phyloP scores from a whole-genome alignment of 2,329 filamentous ascomycete species.

The Chaetomium sp. region DNA sequence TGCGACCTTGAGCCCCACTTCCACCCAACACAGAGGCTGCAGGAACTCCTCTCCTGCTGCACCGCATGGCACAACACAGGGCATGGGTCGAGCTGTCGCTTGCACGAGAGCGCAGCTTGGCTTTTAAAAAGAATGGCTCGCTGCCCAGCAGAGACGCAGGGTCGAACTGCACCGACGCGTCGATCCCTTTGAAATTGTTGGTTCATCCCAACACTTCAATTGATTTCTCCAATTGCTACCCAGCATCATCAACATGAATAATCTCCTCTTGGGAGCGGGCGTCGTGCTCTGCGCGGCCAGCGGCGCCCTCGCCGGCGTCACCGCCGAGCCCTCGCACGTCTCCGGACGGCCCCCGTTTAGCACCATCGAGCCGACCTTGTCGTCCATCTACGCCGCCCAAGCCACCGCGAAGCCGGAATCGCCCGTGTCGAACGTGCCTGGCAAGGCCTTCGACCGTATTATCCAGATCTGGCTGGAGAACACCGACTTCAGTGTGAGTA shows the following conservation, averaged over 20 bases:
- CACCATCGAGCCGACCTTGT: background rate
- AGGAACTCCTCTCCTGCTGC: too few relatives aligned
- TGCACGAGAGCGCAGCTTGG: background rate
- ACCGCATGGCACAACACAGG: too few relatives aligned
- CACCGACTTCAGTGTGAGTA: constrained; percentile 46
- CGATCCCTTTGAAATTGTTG: too few relatives aligned
- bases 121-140: background rate
- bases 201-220: too few relatives aligned
- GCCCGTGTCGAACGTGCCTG: constrained; percentile 58
- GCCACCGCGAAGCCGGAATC: constrained; percentile 56
- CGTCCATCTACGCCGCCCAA: constrained; percentile 35
- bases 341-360: background rate
- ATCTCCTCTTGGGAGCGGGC: background rate
- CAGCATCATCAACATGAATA: background rate
- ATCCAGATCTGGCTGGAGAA: constrained; percentile 75
- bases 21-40: too few relatives aligned
- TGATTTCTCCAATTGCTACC: background rate
- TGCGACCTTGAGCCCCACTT: too few relatives aligned
- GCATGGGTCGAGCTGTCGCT: background rate
- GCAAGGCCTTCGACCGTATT: constrained; percentile 66
- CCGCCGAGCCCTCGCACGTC: background rate
- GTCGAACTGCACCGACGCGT: background rate
- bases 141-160: background rate
- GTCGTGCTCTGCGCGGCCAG: background rate
- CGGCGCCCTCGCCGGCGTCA: background rate